These are phyloP conservation scores for Daedaleopsis nitida DNA, from an alignment of 768 basidiomycete species.

Conservation along the genomic window DNA sequence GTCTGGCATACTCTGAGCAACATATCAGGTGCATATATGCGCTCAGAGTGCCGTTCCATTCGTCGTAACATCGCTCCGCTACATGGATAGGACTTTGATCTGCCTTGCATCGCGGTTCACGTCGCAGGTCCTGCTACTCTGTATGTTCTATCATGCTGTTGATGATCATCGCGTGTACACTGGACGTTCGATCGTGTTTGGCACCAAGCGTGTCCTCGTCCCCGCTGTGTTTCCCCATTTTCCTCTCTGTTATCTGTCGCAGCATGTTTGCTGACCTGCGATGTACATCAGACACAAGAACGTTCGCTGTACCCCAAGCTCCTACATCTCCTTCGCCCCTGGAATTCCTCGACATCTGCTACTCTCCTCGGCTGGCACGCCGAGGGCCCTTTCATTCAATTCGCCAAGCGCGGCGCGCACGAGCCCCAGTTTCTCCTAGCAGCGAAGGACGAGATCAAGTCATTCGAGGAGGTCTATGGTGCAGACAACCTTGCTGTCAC, in stretches of 20 bases:
- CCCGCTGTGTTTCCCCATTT: no score
- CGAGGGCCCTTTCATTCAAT: constrained; percentile 87
- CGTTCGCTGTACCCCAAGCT: constrained; percentile 72
- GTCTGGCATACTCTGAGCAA: no score
- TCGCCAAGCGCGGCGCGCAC: constrained; percentile 84
- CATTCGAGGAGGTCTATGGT: constrained; percentile 79
- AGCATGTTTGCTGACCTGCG: neutral
- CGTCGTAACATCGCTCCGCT: no score
- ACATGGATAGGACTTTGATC: no score
- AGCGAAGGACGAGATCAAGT: constrained; percentile 61
- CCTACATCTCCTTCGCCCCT: constrained; percentile 67
- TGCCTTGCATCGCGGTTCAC: no score
- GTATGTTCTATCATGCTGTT: no score
- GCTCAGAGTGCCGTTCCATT: no score
- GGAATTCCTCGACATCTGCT: constrained; percentile 63
- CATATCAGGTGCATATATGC: no score
- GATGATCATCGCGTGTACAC: neutral
- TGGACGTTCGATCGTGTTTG: constrained; percentile 24
- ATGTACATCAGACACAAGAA: constrained; percentile 67
- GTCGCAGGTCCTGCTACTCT: no score
- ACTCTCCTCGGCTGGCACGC: constrained; percentile 87
- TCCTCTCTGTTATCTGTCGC: neutral
- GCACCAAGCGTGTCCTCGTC: neutral
- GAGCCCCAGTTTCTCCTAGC: constrained; percentile 62
- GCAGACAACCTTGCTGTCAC: constrained; percentile 58